Evolutionary conservation across 78 protist genomes (phyloP).

Genomic region (Thecamonas trahens): DNA sequence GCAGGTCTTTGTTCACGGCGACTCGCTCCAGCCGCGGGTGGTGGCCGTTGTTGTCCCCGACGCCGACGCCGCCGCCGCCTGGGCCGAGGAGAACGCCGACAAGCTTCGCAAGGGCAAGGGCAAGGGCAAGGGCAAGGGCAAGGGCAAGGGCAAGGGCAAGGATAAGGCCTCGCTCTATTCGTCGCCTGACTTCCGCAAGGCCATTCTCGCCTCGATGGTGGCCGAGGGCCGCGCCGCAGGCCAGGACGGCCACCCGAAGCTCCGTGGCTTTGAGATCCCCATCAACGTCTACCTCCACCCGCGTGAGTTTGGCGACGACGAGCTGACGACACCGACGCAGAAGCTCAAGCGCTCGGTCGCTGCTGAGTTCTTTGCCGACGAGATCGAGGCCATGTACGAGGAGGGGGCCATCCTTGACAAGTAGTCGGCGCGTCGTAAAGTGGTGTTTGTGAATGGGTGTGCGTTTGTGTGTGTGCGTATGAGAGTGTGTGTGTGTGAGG

Average conservation of each 20-base stretch:
- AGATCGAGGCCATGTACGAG: slow-evolving; percentile 31
- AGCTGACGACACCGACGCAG: slow-evolving; percentile 68
- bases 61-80: neutral
- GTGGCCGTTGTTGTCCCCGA: slow-evolving; percentile 59
- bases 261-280: slow-evolving; percentile 49
- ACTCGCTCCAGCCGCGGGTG: slow-evolving; percentile 3
- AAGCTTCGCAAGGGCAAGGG: neutral
- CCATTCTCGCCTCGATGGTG: no score
- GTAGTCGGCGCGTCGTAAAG: neutral
- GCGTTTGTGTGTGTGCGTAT: neutral
- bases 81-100: neutral
- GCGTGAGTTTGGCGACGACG: slow-evolving; percentile 32
- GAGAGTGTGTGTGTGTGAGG: neutral
- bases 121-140: neutral
- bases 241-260: neutral
- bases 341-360: slow-evolving; percentile 64
- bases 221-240: no score
- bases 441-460: neutral
- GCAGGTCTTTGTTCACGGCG: slow-evolving; percentile 30
- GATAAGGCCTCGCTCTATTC: neutral
- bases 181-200: neutral
- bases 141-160: neutral
- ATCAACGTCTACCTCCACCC: slow-evolving; percentile 20
- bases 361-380: slow-evolving; percentile 17
- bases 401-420: neutral